Evolutionary conservation across 2,329 filamentous ascomycete genomes (phyloP), one percentile per base, ranked within the genome.

Genomic region (Stagonosporopsis chrysanthemi): DNA sequence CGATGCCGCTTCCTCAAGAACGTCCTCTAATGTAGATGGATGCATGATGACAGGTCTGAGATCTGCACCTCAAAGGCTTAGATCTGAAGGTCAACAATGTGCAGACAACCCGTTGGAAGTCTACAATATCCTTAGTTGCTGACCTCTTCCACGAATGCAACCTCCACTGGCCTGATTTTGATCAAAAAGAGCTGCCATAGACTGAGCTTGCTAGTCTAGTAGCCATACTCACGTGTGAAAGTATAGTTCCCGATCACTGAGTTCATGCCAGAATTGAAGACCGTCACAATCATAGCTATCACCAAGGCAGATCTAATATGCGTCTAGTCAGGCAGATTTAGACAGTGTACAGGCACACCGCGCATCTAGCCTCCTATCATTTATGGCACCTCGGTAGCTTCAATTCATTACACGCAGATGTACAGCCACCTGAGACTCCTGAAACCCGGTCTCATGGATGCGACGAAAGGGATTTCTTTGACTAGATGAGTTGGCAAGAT

Each of bases 391-490:
- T n/a, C 7, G 15, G 31, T 15, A 33, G 6, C 1, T n/a, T 33
- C 14, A 1, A 33, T 15, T n/a, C 31, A 7, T n/a, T 6, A 33
- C 14, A 33, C 1, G 1, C 14, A 23, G 14, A n/a, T 8, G 29
- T 31, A 35, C 24, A 23, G 24, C 23, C 9, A 22, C 22, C 12
- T n/a, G 8, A 17, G 22, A 12, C 3, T 33, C 4, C 7, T 29
- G 22, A 17, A 38, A 8, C 8, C 31, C n/a, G 29, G n/a, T 29
- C 19, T 9, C 2, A 38, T 17, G 6, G 17, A 3, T 39, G n/a
- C 33, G 14, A 12, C n/a, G n/a, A 29, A 38, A 52, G 42, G 54
- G 47, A 42, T 52, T 47, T 15, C 42, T 42, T 19, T 26, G 31
- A 43, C 14, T 22, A 33, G 23, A 43, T 39, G 12, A 29, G 38